phyloP scores from a whole-genome alignment of 73 alveolate species.

The Paramecium primaurelia region DNA sequence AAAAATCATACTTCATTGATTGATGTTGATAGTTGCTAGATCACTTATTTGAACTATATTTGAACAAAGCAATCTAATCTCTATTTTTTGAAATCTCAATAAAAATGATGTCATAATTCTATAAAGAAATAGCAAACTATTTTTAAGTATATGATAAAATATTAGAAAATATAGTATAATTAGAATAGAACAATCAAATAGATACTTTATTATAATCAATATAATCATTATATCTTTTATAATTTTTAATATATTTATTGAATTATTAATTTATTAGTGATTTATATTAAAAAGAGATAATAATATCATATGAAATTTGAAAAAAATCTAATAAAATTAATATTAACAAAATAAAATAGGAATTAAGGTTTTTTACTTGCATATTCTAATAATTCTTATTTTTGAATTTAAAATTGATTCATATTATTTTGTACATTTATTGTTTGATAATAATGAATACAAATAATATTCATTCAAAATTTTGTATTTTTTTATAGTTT shows the following conservation, averaged over 20 bases:
- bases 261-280: not conserved
- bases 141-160: not conserved
- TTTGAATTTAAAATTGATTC: not conserved
- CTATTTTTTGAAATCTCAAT: not conserved
- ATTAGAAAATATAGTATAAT: not conserved
- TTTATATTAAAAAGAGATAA: not conserved
- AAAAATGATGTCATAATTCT: not conserved
- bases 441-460: not conserved
- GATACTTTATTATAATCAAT: not conserved
- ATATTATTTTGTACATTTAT: not conserved
- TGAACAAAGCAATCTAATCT: not conserved
- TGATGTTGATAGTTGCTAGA: not conserved
- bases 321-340: not conserved
- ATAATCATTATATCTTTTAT: not conserved
- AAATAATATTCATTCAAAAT: not conserved
- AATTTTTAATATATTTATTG: not conserved
- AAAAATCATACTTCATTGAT: not conserved
- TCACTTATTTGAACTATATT: not conserved
- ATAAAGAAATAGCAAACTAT: not conserved
- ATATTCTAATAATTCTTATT: not conserved
- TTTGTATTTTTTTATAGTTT: not conserved
- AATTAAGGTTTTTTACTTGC: not conserved
- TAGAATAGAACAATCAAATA: not conserved
- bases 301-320: not conserved
- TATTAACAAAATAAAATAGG: not conserved